Conservation (phyloP, 345 rosid genomes). For the Ceriops tagal region DNA sequence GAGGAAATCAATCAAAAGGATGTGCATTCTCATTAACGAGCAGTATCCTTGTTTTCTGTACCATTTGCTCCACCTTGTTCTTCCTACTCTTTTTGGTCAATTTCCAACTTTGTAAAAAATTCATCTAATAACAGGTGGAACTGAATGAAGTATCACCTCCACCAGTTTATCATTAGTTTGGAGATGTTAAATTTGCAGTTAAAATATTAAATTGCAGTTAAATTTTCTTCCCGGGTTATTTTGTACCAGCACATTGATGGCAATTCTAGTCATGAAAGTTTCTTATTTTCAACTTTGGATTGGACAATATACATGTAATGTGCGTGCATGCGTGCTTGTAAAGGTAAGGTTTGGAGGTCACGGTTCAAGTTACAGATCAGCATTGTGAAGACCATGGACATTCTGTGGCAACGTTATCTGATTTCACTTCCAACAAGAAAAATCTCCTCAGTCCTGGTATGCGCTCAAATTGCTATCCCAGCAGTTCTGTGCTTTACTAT, state of each 20-base stretch:
- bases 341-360: too few relatives aligned
- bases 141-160: slow-evolving; percentile 14
- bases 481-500: not conserved
- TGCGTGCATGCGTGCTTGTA: too few relatives aligned
- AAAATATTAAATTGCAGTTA: not conserved
- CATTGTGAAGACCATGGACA: too few relatives aligned
- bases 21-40: slow-evolving; percentile 34
- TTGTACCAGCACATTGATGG: not conserved
- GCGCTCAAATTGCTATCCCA: too few relatives aligned
- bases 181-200: not conserved
- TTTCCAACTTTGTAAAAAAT: not conserved
- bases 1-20: slow-evolving; percentile 52
- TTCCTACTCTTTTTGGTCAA: not conserved
- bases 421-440: too few relatives aligned
- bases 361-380: too few relatives aligned
- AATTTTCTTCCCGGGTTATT: not conserved
- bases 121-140: not conserved
- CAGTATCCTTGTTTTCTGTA: not conserved
- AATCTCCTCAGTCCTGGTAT: too few relatives aligned
- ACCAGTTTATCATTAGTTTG: not conserved
- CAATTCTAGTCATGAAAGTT: too few relatives aligned
- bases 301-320: too few relatives aligned
- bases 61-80: not conserved
- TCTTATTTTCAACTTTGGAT: too few relatives aligned
- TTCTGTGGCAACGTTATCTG: too few relatives aligned